phyloP scores from a whole-genome alignment of 2,329 filamentous ascomycete genomes.

The Stachybotrys chlorohalonatus region DNA sequence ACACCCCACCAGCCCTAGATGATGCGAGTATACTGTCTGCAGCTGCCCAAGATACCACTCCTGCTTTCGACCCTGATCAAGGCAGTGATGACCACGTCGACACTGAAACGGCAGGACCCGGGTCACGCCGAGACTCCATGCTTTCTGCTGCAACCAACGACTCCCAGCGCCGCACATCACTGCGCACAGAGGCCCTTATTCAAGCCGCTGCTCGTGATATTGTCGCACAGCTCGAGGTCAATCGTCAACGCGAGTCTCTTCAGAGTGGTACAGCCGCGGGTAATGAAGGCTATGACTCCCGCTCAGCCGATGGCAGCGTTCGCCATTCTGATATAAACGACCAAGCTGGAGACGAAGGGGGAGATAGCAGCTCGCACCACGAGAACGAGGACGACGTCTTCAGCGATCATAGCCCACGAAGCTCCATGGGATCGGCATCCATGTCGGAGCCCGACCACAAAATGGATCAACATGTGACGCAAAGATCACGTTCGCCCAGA shows the following conservation, averaged over 20 bases:
- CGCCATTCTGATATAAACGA: conserved; percentile 13
- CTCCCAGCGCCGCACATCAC: conserved; percentile 28
- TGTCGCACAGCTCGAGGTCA: conserved; percentile 35
- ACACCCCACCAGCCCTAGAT: not conserved
- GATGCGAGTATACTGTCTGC: not conserved
- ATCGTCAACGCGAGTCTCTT: conserved; percentile 15
- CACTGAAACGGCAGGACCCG: conserved; percentile 8
- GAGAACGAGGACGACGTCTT: conserved; percentile 49
- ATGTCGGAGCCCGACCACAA: conserved; percentile 27
- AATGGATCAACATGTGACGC: conserved; percentile 21
- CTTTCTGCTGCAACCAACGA: conserved; percentile 10
- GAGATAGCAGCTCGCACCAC: conserved; percentile 40
- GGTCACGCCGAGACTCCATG: conserved; percentile 12
- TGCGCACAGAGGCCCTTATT: conserved; percentile 42
- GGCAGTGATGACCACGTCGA: conserved; percentile 8
- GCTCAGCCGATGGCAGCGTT: conserved; percentile 6
- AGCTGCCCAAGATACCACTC: not conserved
- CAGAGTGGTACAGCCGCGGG: conserved; percentile 7
- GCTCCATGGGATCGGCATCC: conserved; percentile 46
- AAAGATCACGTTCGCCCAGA: conserved; percentile 24
- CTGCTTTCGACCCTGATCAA: not conserved
- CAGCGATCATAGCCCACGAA: conserved; percentile 47
- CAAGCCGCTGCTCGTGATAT: conserved; percentile 43
- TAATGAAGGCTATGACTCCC: conserved; percentile 5
- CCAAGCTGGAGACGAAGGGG: conserved; percentile 17